A percentile compares a stretch with the other conserved stretches of the same genome.
Evolutionary conservation across 2,329 filamentous ascomycete genomes (phyloP).

Genomic region (Dissoconium aciculare): DNA sequence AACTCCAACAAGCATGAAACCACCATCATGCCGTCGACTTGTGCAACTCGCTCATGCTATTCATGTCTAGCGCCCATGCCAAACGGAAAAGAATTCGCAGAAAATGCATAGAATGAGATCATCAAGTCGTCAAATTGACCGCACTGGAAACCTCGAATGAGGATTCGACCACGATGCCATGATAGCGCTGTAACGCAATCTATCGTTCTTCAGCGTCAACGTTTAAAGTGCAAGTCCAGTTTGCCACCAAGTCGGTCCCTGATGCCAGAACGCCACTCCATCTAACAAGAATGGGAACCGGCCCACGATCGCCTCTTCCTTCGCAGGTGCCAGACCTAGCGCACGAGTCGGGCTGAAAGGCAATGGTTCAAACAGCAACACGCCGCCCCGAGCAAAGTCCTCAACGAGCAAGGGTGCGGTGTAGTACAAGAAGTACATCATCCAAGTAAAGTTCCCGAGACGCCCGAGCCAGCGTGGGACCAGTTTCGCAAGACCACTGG

Average conservation of each 20-base stretch:
- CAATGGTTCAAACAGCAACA: constrained; percentile 75
- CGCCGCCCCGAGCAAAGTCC: constrained; percentile 56
- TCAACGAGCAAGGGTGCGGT: constrained; percentile 55
- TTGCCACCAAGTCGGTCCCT: constrained; percentile 49
- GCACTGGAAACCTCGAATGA: no score
- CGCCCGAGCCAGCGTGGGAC: not conserved
- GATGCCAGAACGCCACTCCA: constrained; percentile 42
- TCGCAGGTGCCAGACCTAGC: constrained; percentile 46
- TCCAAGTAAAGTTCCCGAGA: constrained; percentile 46
- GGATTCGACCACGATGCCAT: no score
- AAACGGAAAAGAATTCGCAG: no score
- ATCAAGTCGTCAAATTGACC: no score
- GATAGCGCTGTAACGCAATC: no score
- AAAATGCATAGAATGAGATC: no score
- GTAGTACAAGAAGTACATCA: constrained; percentile 50
- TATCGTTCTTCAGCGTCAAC: no score
- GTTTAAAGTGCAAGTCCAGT: constrained; percentile 34
- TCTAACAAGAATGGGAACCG: constrained; percentile 46
- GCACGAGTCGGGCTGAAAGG: constrained; percentile 57
- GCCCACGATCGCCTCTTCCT: constrained; percentile 43
- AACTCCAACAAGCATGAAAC: no score
- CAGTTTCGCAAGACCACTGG: constrained; percentile 23
- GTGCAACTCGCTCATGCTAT: no score
- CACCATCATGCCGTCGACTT: no score
- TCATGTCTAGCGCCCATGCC: no score